Evolutionary conservation across 2,329 filamentous ascomycete species (phyloP), one percentile per base, ranked within the genome.

Genomic region (Xylariaceae sp.): DNA sequence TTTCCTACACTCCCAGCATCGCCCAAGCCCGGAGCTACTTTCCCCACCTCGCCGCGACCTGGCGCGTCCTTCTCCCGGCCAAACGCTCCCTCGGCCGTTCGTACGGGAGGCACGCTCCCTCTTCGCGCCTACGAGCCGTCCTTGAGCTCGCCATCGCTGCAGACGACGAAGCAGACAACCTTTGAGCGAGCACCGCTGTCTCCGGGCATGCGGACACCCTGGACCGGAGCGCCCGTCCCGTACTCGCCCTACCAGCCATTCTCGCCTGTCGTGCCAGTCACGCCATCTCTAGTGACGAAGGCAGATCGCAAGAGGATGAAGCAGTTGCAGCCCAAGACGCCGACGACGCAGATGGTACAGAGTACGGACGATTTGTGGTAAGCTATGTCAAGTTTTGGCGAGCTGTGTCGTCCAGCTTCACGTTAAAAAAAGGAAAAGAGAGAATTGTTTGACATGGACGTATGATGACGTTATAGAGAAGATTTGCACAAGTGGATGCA

Each of bases 211-310:
- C 74, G 73, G 31, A 83, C 78, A 3, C 85, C 83, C 0, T 75
- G 68, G 58, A 78, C 73, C 2, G 77, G 74, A 4, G 70, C 68
- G 15, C 71, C 77, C 1, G 74, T 81, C 15, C 85, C 85, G 2
- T 89, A 89, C 60, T 79, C 76, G 39, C 83, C 85, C 0, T 90
- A 89, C 51, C 85, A 89, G 67, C 85, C 85, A 1, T 85, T 81
- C 57, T 84, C 81, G 5, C 83, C 85, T 1, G 69, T 85, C 33
- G 73, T 88, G 35, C 85, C 85, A 1, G 76, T 89, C 34, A 88
- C 85, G 19, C 84, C 85, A n/a, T 78, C 76, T 14, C 64, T 90
- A 32, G 78, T 86, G 12, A 86, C 79, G 16, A 78, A 72, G 60
- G 74, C 77, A 46, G 84, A 89, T 55, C 66, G 83, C 18, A 87